phyloP scores from a whole-genome alignment of 306 rosid species.

The Prunus mume region DNA sequence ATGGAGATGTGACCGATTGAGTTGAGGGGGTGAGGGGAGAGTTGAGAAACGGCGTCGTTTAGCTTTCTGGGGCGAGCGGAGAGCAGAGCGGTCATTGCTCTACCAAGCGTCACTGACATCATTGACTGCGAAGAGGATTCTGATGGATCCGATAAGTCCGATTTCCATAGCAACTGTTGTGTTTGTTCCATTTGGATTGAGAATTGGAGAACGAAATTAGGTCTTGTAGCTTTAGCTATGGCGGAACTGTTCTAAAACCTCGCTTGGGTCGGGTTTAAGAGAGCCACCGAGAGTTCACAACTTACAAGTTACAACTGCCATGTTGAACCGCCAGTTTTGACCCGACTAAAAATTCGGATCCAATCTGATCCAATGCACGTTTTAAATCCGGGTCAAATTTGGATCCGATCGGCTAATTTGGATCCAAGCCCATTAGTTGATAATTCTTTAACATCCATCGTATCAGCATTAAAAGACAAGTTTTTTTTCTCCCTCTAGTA shows the following conservation, averaged over 20 bases:
- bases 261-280: not conserved
- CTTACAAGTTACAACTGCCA: too few relatives aligned
- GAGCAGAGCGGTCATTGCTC: constrained; percentile 59
- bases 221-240: not conserved
- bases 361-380: too few relatives aligned
- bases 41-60: constrained; percentile 57
- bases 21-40: constrained; percentile 37
- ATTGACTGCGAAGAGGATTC: constrained; percentile 38
- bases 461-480: too few relatives aligned
- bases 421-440: too few relatives aligned
- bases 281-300: too few relatives aligned
- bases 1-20: constrained; percentile 18
- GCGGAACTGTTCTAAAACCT: not conserved
- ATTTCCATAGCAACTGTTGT: constrained; percentile 29
- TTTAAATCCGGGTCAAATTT: too few relatives aligned
- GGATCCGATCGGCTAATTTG: too few relatives aligned
- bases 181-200: not conserved
- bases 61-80: constrained; percentile 65
- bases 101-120: constrained; percentile 62
- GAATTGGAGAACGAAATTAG: not conserved
- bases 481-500: too few relatives aligned
- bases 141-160: constrained; percentile 31
- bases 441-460: too few relatives aligned
- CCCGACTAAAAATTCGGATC: too few relatives aligned
- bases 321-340: too few relatives aligned